A percentile compares a stretch with the other conserved stretches of the same genome.
Conservation (phyloP, 176 grass and related monocot genomes). For the Puccinellia tenuiflora region DNA sequence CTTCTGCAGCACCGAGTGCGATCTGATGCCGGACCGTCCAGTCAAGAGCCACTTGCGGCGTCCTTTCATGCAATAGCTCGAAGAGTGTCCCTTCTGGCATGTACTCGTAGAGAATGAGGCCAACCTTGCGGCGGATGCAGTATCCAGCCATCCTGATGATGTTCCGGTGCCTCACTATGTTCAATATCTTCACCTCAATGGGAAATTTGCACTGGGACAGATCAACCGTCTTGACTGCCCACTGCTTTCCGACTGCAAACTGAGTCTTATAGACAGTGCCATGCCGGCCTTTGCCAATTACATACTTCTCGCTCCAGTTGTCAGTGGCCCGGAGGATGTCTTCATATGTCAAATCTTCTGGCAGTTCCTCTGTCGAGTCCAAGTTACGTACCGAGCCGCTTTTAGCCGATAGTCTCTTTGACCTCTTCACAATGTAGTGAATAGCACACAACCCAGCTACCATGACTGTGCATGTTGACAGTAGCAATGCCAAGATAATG, state of each 20-base stretch:
- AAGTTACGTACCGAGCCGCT: background rate
- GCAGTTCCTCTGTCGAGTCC: slow-evolving; percentile 36
- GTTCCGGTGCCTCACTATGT: slow-evolving; percentile 53
- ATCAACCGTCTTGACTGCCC: slow-evolving; percentile 56
- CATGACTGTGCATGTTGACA: slow-evolving; percentile 11
- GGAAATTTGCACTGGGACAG: slow-evolving; percentile 36
- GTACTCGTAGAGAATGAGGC: slow-evolving; percentile 47
- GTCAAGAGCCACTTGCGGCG: slow-evolving; percentile 23
- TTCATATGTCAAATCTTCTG: slow-evolving; percentile 36
- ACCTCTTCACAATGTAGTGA: slow-evolving; percentile 30
- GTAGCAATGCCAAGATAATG: slow-evolving; percentile 17
- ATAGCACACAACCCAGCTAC: slow-evolving; percentile 5
- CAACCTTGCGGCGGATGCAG: slow-evolving; percentile 39
- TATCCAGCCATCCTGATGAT: slow-evolving; percentile 58
- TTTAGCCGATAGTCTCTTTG: background rate
- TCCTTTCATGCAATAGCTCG: slow-evolving; percentile 37
- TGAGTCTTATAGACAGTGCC: slow-evolving; percentile 36
- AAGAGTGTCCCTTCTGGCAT: slow-evolving; percentile 44
- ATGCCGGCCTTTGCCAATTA: slow-evolving; percentile 37
- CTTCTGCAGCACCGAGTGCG: slow-evolving; percentile 32
- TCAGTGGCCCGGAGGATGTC: slow-evolving; percentile 39
- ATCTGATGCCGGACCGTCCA: slow-evolving; percentile 38
- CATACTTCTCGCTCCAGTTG: slow-evolving; percentile 35
- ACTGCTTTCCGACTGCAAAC: slow-evolving; percentile 23
- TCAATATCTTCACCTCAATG: slow-evolving; percentile 49